Evolutionary conservation across 768 basidiomycete species (phyloP).

Genomic region (Dictyophora rubrovolvata): DNA sequence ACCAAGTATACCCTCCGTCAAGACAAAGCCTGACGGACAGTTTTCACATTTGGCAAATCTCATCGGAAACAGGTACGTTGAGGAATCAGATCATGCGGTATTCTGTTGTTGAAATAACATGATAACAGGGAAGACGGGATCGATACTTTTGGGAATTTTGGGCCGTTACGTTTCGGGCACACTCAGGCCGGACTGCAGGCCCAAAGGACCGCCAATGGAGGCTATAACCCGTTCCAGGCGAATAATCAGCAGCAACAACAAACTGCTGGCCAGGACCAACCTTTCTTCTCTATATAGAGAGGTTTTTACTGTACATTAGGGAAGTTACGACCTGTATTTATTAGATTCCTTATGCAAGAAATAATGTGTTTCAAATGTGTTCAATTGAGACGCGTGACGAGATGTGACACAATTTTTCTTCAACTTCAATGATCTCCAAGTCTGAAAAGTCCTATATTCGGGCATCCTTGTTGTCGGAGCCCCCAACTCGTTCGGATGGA

Average conservation of each 20-base stretch:
- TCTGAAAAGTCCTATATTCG: slow-evolving; percentile 73
- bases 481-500: slow-evolving; percentile 69
- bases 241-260: slow-evolving; percentile 42
- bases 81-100: background rate
- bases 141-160: slow-evolving; percentile 93
- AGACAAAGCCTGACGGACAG: slow-evolving; percentile 51
- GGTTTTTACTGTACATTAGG: background rate
- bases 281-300: slow-evolving; percentile 70
- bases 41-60: slow-evolving; percentile 67
- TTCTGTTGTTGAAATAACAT: background rate
- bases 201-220: slow-evolving; percentile 38
- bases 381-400: background rate
- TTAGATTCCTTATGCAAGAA: background rate
- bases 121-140: slow-evolving; percentile 62
- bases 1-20: slow-evolving; percentile 10
- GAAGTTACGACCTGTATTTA: background rate
- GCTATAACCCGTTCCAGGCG: slow-evolving; percentile 55
- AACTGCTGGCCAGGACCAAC: slow-evolving; percentile 45
- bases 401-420: background rate
- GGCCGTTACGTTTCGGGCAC: slow-evolving; percentile 61
- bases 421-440: slow-evolving; percentile 37
- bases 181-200: slow-evolving; percentile 41
- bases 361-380: no score
- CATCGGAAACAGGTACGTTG: slow-evolving; percentile 55
- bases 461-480: slow-evolving; percentile 45